These are phyloP conservation scores for Trichosporon inkin DNA, from an alignment of 1,284 basidiomycete species.

Conservation along the genomic window DNA sequence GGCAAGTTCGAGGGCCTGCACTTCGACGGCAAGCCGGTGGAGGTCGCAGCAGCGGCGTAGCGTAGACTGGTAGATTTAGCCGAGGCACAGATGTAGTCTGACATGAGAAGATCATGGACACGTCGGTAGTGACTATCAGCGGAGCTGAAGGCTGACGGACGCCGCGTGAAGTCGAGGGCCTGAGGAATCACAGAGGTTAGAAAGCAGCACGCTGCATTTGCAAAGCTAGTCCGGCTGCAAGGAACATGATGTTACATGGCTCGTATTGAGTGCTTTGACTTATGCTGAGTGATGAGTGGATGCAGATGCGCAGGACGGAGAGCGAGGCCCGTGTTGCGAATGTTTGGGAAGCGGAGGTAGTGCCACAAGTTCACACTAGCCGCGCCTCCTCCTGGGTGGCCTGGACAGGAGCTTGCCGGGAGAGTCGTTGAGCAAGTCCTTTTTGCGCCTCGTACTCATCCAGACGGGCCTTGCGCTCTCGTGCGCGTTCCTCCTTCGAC, in stretches of 20 bases:
- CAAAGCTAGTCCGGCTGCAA: neutral
- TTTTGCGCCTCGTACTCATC: slow-evolving; percentile 43
- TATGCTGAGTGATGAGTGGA: slow-evolving; percentile 5
- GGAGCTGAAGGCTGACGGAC: no score
- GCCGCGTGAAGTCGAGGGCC: no score
- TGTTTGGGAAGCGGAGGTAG: neutral
- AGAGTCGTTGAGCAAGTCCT: slow-evolving; percentile 28
- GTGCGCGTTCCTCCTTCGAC: slow-evolving; percentile 28
- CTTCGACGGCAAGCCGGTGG: slow-evolving; percentile 16
- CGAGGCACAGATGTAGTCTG: neutral
- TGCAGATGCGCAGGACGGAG: neutral
- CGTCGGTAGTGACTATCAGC: neutral
- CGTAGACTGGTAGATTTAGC: neutral
- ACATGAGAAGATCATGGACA: neutral
- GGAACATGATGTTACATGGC: slow-evolving; percentile 1
- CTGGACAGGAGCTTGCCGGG: slow-evolving; percentile 19
- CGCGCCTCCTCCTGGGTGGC: neutral
- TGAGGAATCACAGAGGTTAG: no score
- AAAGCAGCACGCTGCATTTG: no score
- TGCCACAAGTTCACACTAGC: neutral
- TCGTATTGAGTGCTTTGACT: neutral
- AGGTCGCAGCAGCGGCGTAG: neutral
- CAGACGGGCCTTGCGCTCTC: slow-evolving; percentile 32
- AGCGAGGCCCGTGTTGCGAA: neutral
- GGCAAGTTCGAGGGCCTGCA: slow-evolving; percentile 19